A percentile compares a stretch with the other conserved stretches of the same genome.
Conservation (phyloP, 306 rosid species). For the Prinsepia uniflora region DNA sequence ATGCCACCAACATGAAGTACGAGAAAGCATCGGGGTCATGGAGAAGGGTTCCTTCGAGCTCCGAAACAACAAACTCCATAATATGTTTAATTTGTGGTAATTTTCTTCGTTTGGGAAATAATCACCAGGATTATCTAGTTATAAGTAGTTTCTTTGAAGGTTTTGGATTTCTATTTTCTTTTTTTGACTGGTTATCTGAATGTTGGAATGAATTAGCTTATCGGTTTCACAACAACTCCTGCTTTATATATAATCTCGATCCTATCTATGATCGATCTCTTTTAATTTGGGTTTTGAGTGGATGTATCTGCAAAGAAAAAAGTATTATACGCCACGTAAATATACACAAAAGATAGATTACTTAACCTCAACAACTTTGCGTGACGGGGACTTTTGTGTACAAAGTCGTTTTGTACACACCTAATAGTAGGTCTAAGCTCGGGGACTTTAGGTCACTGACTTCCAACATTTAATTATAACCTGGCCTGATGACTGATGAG, state of each 20-base stretch:
- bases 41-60: conserved; percentile 84
- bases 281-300: conserved; percentile 26
- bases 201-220: conserved; percentile 45
- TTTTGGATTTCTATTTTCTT: conserved; percentile 8
- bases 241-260: not conserved
- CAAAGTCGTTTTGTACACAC: conserved; percentile 20
- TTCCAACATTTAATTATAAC: not conserved
- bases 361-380: conserved; percentile 63
- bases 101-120: not conserved
- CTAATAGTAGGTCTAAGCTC: conserved; percentile 7
- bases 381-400: not conserved
- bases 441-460: conserved; percentile 1
- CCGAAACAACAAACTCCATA: conserved; percentile 59
- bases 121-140: not conserved
- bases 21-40: conserved; percentile 56
- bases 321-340: conserved; percentile 44
- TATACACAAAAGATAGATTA: conserved; percentile 34
- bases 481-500: not conserved
- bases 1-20: conserved; percentile 81
- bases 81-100: not conserved
- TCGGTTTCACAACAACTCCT: conserved; percentile 56
- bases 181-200: conserved; percentile 18
- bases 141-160: not conserved
- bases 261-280: not conserved
- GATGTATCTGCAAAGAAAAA: conserved; percentile 50